phyloP scores from a whole-genome alignment of 345 rosid species.

The Acer saccharum region DNA sequence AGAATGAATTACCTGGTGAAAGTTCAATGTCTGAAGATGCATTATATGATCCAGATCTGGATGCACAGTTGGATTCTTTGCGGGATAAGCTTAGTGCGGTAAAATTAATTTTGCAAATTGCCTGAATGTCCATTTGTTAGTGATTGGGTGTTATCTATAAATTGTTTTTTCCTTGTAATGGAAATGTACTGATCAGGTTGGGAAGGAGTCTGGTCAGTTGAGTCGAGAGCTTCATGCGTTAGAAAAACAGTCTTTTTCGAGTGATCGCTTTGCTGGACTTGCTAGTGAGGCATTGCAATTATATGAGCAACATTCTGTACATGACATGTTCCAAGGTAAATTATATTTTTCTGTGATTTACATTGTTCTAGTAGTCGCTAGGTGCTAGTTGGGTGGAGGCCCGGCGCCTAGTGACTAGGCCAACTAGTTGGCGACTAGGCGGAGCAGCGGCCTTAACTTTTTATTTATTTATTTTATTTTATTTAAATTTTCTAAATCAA shows the following conservation, averaged over 20 bases:
- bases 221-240: conserved; percentile 56
- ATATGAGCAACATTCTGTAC: conserved; percentile 47
- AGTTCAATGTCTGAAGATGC: conserved; percentile 36
- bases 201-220: conserved; percentile 64
- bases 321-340: conserved; percentile 66
- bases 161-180: conserved; percentile 7
- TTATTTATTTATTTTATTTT: too few species aligned
- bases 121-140: not conserved
- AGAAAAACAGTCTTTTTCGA: conserved; percentile 53
- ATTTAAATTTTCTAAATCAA: too few species aligned
- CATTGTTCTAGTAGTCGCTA: too few species aligned
- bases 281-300: conserved; percentile 52
- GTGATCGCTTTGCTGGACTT: conserved; percentile 46
- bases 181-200: conserved; percentile 40
- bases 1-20: conserved; percentile 43
- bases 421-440: too few species aligned
- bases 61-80: conserved; percentile 62
- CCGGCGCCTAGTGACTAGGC: too few species aligned
- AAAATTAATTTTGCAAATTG: conserved; percentile 23
- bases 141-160: not conserved
- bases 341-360: not conserved
- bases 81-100: conserved; percentile 68
- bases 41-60: conserved; percentile 51
- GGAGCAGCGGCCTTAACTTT: too few species aligned
- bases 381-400: too few species aligned